Base-by-base conservation (phyloP, 257 asterid species). In the Coffea canephora region DNA sequence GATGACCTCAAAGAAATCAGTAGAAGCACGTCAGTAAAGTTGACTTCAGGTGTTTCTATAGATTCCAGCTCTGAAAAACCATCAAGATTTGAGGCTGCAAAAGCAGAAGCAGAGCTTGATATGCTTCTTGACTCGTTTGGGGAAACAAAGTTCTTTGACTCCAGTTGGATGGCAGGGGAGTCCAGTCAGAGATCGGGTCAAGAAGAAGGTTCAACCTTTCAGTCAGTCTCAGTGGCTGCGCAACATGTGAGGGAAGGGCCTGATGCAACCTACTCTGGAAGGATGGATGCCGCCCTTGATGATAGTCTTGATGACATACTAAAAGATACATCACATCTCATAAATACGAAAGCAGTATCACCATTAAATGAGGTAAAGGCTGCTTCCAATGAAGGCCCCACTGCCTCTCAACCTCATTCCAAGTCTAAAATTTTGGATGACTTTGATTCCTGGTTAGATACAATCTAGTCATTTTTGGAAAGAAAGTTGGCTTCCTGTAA, bases 391-490 rank as follows among this genome's bases (percentile, higher is more conserved):
- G 62, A 61, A 79, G 14, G 77, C 66, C 49, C 84, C 18, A 77
- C 90, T 27, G 14, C 75, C 6, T 67, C 79, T 45, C 34, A 82
- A 49, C 82, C 86, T 43, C 68, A 34, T 82, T 83, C 96, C 27
- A 93, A 86, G 80, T 83, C 97, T 62, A 75, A 91, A 80, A 78
- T 91, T 71, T 65, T 76, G 73, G 97, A 90, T 81, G 97, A 94
- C 84, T 93, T 94, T 71, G 97, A 89, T 84, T 93, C 97, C 57
- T 94, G 98, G 98, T 86, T 94, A 72, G 94, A 94, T 86, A 81
- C 97, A 50, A 85, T 89, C 48, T 92, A 82, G 86, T 80, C 31
- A 43, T 79, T 65, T 4, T 16, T 14, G 27, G 41, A 49, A 19
- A 19, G 72, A 41, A 69, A 27, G 27, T 25, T 67, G 2, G 31